phyloP scores from a whole-genome alignment of 257 asterid species.

The Petunia axillaris region DNA sequence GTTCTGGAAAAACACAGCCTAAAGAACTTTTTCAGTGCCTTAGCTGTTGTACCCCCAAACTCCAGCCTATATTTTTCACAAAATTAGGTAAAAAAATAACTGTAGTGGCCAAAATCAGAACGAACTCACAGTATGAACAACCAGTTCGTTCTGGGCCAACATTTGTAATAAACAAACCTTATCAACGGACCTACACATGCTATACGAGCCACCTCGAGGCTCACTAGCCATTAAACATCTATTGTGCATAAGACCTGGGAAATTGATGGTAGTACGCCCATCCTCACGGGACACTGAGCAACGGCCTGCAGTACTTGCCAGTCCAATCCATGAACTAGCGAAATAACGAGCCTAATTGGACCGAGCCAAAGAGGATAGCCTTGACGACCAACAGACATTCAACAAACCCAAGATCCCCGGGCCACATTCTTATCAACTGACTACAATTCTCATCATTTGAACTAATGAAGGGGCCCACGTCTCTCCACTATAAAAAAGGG shows the following conservation, averaged over 20 bases:
- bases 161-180: too few species aligned
- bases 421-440: neutral
- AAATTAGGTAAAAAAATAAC: too few species aligned
- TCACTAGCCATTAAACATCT: too few species aligned
- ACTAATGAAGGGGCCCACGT: neutral
- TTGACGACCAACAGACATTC: neutral
- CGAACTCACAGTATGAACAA: too few species aligned
- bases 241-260: too few species aligned
- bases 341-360: neutral
- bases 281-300: too few species aligned
- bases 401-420: neutral
- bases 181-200: too few species aligned
- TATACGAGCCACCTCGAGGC: too few species aligned
- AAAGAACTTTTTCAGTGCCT: neutral
- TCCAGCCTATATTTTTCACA: neutral
- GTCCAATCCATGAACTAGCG: neutral
- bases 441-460: neutral
- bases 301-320: neutral
- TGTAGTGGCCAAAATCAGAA: too few species aligned
- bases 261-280: too few species aligned
- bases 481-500: neutral
- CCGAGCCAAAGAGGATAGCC: neutral
- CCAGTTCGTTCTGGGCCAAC: too few species aligned
- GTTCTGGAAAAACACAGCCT: neutral
- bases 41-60: neutral